Evolutionary conservation across 176 grass and related monocot genomes (phyloP), one percentile per base, ranked within the genome.

Genomic region (Thinopyrum elongatum): DNA sequence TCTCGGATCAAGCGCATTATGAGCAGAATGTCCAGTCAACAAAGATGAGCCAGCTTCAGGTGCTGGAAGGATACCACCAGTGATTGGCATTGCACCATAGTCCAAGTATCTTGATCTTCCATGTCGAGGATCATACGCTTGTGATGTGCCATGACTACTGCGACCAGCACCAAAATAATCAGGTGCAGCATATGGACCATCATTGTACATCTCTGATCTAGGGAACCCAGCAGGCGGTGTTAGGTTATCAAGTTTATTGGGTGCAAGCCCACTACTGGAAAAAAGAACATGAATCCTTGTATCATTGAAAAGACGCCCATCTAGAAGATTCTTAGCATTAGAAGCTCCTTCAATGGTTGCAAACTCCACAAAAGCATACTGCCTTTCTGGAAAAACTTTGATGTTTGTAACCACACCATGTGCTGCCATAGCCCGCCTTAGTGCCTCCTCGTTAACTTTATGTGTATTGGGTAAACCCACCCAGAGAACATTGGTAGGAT

Each of bases 291-390:
- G 90, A 81, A 99, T 96, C 58, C 92, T 92, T 25, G 41, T 74
- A 71, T 99, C 94, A 38, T 99, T 92, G 58, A 99, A 99, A 76
- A 99, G 94, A 49, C 86, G 89, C 1, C 90, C 94, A 78, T 99
- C 92, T 60, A 99, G 92, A 64, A 87, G 91, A 79, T 93, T 95
- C 79, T 99, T 96, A n/a, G 97, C 97, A 64, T 91, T 88, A 41
- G 83, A 90, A 33, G 97, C 94, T 84, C 94, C 94, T 12, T 88
- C 88, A 12, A 92, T 71, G 23, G 76, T 96, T 75, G 90, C 81
- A 66, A 99, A 99, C 70, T 96, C 94, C 9, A 96, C 92, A 85
- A 99, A 99, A 79, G 97, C 91, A 86, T 93, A 94, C 38, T 92
- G 90, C 70, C 94, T 93, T 38, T 84, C 68, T 60, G 78, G 94